phyloP scores from a whole-genome alignment of 805 yeast genomes.

The Lipomyces kockii region DNA sequence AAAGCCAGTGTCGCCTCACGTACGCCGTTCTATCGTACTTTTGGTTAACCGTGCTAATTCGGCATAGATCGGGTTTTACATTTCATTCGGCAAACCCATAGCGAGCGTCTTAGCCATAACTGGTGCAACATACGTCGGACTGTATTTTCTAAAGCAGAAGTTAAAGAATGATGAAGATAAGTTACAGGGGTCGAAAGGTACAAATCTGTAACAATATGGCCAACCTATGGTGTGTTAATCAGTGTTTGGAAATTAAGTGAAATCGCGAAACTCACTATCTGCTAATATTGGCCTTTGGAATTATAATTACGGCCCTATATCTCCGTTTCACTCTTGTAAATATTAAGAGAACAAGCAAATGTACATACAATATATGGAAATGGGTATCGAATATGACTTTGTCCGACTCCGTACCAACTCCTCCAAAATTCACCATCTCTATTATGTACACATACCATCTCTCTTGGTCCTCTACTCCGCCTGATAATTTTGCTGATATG shows the following conservation, averaged over 20 bases:
- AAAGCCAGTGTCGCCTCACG: conserved; percentile 18
- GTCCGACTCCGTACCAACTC: no score
- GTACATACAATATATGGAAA: background rate
- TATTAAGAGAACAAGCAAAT: background rate
- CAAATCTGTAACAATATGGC: background rate
- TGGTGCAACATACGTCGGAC: conserved; percentile 13
- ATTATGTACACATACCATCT: no score
- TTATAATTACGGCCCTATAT: background rate
- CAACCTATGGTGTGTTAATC: background rate
- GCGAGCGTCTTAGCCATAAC: conserved; percentile 16
- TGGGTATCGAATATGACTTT: background rate
- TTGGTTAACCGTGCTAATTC: background rate
- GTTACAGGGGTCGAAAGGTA: background rate
- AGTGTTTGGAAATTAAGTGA: background rate
- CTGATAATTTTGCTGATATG: background rate
- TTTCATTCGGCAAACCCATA: conserved; percentile 15
- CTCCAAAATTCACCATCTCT: no score
- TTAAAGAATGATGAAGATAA: conserved; percentile 12
- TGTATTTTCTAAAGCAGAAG: conserved; percentile 11
- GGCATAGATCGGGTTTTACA: conserved; percentile 17
- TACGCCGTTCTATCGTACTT: background rate
- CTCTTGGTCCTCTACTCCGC: background rate
- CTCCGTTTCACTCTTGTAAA: background rate
- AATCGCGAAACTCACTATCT: background rate
- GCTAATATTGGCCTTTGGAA: background rate